Conservation (phyloP, 305 asterid genomes). For the Coffea humblotiana region DNA sequence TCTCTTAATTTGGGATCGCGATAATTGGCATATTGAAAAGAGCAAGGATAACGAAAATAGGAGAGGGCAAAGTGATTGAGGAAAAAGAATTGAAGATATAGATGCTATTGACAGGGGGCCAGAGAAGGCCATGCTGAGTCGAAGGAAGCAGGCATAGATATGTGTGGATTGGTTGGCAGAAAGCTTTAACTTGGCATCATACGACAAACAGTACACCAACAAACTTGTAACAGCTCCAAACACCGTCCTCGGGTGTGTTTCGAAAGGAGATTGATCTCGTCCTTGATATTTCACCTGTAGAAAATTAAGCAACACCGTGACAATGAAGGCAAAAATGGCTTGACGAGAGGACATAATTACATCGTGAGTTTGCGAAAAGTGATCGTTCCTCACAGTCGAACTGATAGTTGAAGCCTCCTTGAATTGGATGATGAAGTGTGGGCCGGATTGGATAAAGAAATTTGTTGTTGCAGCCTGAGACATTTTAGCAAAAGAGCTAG, state of each 20-base stretch:
- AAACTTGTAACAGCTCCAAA: conserved; percentile 5
- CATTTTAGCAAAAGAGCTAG: too few relatives aligned
- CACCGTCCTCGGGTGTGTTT: conserved; percentile 7
- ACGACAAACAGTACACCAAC: background rate
- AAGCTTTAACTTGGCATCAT: background rate
- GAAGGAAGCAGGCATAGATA: background rate
- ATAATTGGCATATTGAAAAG: background rate
- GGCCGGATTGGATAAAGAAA: background rate
- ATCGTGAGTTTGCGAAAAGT: conserved; percentile 22
- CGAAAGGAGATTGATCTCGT: conserved; percentile 12
- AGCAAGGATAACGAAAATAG: background rate
- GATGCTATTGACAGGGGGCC: conserved; percentile 5
- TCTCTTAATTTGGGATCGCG: background rate
- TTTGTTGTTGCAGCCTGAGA: background rate
- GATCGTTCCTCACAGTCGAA: background rate
- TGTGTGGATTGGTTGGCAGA: too few relatives aligned
- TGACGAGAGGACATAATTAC: background rate
- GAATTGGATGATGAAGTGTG: background rate
- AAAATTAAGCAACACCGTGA: background rate
- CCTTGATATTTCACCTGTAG: conserved; percentile 10
- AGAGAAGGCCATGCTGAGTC: background rate
- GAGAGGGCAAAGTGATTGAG: background rate
- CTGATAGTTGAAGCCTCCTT: background rate
- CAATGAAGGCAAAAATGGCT: background rate
- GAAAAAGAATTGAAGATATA: conserved; percentile 10